Base-by-base conservation (phyloP, 352 stramenopile genomes). In the Aphanomyces stellatus region DNA sequence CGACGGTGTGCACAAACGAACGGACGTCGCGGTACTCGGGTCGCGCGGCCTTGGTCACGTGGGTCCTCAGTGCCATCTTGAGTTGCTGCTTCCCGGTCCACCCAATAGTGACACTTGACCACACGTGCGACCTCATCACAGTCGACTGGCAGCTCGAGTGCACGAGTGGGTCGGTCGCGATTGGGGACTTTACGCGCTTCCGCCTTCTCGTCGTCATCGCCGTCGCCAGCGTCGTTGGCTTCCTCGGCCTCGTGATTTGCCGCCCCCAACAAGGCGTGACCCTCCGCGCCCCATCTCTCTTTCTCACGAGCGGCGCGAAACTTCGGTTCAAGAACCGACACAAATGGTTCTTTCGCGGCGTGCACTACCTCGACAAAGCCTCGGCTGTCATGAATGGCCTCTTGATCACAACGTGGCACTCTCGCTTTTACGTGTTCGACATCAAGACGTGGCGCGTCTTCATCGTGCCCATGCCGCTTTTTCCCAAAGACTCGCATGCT, bases 401-500 rank as follows among this genome's bases (percentile, higher is more conserved):
- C 4, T 8, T 62, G 40, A 31, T 57, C 22, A 5, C 35, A 10
- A 24, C 49, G 28, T 43, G 37, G 37, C 8, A 43, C 8, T 17
- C 8, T 8, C 8, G 8, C 8, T 43, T 62, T 6, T 48, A 48
- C 40, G 40, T 62, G 3, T 22, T 62, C 5, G 53, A 62, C 53
- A 62, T 62, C 53, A 62, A 62, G 53, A 51, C 13, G 10, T 62
- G 53, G 53, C 53, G 53, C 11, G 13, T 19, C 8, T 34, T 56
- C 19, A 19, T 19, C 8, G 28, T 56, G 37, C 8, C 8, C 37
- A 17, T 17, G 37, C 37, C 37, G 37, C 37, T 17, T 43, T 43
- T 43, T 43, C 37, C 8, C 37, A 8, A 17, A 17, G 17, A n/a
- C n/a, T n/a, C 37, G 17, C 37, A 43, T 17, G 17, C 8, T 8